Conservation (phyloP, 2,329 filamentous ascomycete species). For the Beauveria asiatica region DNA sequence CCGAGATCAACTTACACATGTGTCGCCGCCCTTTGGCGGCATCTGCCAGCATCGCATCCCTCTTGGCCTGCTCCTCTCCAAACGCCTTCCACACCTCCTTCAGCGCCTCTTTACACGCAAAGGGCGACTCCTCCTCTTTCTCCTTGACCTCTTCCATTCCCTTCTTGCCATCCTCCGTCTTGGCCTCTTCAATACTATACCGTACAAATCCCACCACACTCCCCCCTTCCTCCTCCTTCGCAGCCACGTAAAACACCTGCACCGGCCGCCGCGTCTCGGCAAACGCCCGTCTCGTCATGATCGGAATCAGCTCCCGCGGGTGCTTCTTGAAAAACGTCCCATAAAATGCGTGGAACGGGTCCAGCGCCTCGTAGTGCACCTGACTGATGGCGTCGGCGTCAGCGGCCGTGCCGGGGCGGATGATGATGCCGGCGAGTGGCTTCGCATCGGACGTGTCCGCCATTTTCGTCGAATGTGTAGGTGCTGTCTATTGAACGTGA, state of each 20-base stretch:
- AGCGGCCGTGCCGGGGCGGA: conserved; percentile 11
- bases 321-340: conserved; percentile 13
- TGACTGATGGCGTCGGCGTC: conserved; percentile 13
- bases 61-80: conserved; percentile 12
- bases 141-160: background rate
- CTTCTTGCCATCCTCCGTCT: background rate
- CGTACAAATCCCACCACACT: conserved; percentile 13
- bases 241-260: conserved; percentile 12
- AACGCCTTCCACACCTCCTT: conserved; percentile 18
- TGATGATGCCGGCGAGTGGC: background rate
- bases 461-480: background rate
- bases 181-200: conserved; percentile 10
- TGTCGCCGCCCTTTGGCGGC: conserved; percentile 13
- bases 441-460: background rate
- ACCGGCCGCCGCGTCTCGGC: background rate
- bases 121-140: background rate
- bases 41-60: conserved; percentile 16
- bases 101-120: conserved; percentile 13
- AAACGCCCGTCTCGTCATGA: conserved; percentile 6
- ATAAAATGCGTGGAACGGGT: conserved; percentile 15
- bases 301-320: conserved; percentile 11
- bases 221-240: background rate
- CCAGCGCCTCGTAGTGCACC: conserved; percentile 16
- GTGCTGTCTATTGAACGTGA: too few relatives aligned
- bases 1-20: conserved; percentile 12